Base-by-base conservation (phyloP, 345 rosid species). In the Acer yangbiense region DNA sequence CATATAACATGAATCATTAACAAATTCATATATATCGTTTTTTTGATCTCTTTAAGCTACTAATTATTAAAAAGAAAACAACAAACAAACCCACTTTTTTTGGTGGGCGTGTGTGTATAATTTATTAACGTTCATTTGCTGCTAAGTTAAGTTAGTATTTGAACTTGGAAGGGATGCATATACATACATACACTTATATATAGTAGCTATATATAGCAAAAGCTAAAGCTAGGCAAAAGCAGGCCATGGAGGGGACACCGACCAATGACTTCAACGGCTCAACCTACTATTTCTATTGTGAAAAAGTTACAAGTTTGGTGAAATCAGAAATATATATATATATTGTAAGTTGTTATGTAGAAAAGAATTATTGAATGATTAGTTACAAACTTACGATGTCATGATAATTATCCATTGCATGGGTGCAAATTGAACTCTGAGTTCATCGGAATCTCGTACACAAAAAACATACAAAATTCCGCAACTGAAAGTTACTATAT, bases 201-300 rank as follows among this genome's bases (percentile, higher is more conserved):
- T n/a, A n/a, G n/a, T n/a, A 43, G 46, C 46, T 8, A 43, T 7
- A 7, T 43, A 43, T 43, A 43, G 46, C 11, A 3, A 35, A 35
- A 43, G 46, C 11, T 8, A 43, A 43, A 43, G 46, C 46, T 9
- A 43, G 10, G 11, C 46, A 39, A 35, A 67, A 23, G 71, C 27
- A n/a, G 54, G 71, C 71, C 21, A 68, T 68, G 44, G 18, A 66
- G 69, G 69, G 69, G 69, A 44, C 69, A 65, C 69, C 48, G 3
- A 46, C 50, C 50, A 35, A 27, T 11, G 32, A 27, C 35, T n/a
- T 11, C 46, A 35, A 39, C 20, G 39, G 39, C 12, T 46, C 13
- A 35, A 43, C 46, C 48, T 66, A 66, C 25, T 67, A 20, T 68
- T 58, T 60, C 25, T 60, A 21, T n/a, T 21, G 27, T 60, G 27